Percentiles rank a stretch among this genome's conserved stretches.
phyloP scores from a whole-genome alignment of 768 basidiomycete species.

The Tylopilus felleus region DNA sequence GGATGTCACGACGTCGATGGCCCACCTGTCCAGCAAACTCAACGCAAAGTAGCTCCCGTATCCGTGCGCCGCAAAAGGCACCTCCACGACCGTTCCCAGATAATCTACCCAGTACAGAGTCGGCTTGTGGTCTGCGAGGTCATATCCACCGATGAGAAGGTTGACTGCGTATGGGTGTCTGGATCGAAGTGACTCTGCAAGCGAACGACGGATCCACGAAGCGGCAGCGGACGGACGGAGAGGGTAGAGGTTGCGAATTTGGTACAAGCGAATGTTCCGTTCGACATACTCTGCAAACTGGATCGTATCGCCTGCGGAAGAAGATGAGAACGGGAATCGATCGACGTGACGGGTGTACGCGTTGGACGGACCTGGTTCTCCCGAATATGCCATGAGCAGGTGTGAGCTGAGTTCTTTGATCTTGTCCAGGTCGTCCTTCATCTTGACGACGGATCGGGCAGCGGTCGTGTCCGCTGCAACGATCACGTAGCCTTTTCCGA shows the following conservation, averaged over 20 bases:
- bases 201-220: constrained; percentile 88
- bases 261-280: constrained; percentile 92
- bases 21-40: constrained; percentile 86
- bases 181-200: constrained; percentile 88
- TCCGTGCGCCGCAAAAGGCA: constrained; percentile 94
- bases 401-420: constrained; percentile 89
- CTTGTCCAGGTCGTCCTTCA: constrained; percentile 97
- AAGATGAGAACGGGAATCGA: not conserved
- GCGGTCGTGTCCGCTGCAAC: constrained; percentile 90
- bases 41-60: constrained; percentile 92
- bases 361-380: constrained; percentile 71
- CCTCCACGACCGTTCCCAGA: constrained; percentile 81
- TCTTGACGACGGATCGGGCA: constrained; percentile 91
- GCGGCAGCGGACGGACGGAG: constrained; percentile 90
- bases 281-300: constrained; percentile 97
- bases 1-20: not conserved
- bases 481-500: constrained; percentile 91
- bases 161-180: constrained; percentile 89
- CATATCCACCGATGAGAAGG: constrained; percentile 89
- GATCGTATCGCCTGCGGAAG: constrained; percentile 77
- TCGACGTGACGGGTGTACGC: not conserved
- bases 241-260: constrained; percentile 89
- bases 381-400: constrained; percentile 91
- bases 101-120: constrained; percentile 96
- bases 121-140: constrained; percentile 67